phyloP scores from a whole-genome alignment of 768 basidiomycete species.

The Termitomyces titanicus region DNA sequence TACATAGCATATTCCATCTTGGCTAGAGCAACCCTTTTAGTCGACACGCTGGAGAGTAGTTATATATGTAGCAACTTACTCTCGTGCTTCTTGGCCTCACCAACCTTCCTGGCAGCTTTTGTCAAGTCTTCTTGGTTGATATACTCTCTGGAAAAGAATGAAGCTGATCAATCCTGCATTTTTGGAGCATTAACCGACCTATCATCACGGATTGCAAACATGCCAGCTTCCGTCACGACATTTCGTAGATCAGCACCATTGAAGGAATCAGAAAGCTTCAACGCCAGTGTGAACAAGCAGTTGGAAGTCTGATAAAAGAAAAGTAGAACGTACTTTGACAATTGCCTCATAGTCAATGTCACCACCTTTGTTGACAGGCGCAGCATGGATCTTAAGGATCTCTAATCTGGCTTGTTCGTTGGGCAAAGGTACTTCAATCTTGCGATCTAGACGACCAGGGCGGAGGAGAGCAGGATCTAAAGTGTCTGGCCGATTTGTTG shows the following conservation, averaged over 20 bases:
- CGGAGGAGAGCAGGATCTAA: conserved; percentile 95
- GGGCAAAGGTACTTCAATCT: conserved; percentile 96
- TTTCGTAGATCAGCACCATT: conserved; percentile 97
- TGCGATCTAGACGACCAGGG: conserved; percentile 93
- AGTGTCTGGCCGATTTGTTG: conserved; percentile 98
- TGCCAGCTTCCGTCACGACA: conserved; percentile 92
- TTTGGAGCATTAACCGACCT: conserved; percentile 42
- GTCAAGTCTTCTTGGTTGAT: conserved; percentile 92
- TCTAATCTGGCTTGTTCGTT: conserved; percentile 96
- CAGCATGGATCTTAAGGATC: conserved; percentile 96
- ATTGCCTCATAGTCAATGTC: conserved; percentile 99
- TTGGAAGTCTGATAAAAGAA: background rate
- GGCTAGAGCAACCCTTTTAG: conserved; percentile 27
- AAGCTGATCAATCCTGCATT: background rate
- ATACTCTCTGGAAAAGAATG: conserved; percentile 58
- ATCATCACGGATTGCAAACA: conserved; percentile 98
- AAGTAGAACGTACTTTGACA: conserved; percentile 65
- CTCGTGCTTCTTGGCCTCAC: conserved; percentile 97
- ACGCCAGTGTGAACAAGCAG: background rate
- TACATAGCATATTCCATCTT: conserved; percentile 53
- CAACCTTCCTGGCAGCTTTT: conserved; percentile 93
- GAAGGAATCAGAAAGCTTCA: conserved; percentile 81
- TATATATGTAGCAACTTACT: conserved; percentile 50
- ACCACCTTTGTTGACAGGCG: conserved; percentile 89
- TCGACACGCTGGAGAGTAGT: background rate